Conservation (phyloP, 1,284 basidiomycete genomes). For the Takashimella koratensis region DNA sequence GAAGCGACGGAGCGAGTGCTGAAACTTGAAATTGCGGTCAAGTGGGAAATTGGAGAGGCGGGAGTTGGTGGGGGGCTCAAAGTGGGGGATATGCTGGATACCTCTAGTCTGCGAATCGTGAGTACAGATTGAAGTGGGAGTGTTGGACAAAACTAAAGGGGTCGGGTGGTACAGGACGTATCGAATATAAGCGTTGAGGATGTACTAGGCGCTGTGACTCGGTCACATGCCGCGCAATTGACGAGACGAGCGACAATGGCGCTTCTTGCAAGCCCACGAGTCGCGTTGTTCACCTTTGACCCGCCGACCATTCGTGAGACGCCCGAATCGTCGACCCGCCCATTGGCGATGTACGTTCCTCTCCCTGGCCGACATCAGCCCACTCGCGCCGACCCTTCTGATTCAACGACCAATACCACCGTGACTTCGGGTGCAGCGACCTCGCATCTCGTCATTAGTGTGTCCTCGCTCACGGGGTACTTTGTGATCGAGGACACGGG, state of each 20-base stretch:
- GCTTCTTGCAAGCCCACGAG: slow-evolving; percentile 24
- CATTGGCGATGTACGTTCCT: slow-evolving; percentile 34
- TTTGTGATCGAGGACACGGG: slow-evolving; percentile 42
- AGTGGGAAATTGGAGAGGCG: slow-evolving; percentile 41
- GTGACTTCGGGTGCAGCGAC: neutral
- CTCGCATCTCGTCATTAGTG: slow-evolving; percentile 1
- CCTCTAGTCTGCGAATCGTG: slow-evolving; percentile 24
- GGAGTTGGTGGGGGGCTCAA: slow-evolving; percentile 35
- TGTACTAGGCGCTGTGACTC: slow-evolving; percentile 27
- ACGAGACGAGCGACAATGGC: slow-evolving; percentile 22
- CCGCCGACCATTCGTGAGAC: slow-evolving; percentile 27
- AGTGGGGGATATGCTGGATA: slow-evolving; percentile 32
- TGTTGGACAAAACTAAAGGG: neutral
- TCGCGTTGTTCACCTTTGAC: slow-evolving; percentile 28
- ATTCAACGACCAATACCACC: no score
- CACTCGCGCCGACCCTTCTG: neutral
- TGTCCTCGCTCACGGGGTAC: slow-evolving; percentile 34
- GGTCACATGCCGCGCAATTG: slow-evolving; percentile 36
- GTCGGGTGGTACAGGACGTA: slow-evolving; percentile 21
- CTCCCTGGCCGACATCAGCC: slow-evolving; percentile 24
- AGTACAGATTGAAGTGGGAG: slow-evolving; percentile 7
- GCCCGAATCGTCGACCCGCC: slow-evolving; percentile 17
- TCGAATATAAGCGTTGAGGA: slow-evolving; percentile 28
- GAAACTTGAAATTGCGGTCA: slow-evolving; percentile 25
- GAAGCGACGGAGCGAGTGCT: slow-evolving; percentile 26